Evolutionary conservation across 192 early-diverging fungal genomes (phyloP).

Genomic region (Rhizoclosmatium sp.): DNA sequence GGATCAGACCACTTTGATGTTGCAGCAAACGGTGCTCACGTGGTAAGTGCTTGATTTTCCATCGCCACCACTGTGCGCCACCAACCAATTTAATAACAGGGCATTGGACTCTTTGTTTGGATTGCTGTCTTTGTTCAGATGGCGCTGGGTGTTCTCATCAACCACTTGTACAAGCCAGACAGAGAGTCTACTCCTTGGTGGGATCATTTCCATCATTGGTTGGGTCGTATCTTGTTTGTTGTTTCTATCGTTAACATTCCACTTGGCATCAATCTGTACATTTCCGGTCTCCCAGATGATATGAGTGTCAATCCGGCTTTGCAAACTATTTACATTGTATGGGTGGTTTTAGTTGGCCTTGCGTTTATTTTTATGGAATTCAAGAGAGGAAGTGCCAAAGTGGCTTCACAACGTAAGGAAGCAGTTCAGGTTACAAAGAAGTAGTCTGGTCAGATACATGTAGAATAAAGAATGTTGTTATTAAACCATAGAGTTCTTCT

Average conservation of each 20-base stretch:
- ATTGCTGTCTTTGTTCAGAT: slow-evolving; percentile 2
- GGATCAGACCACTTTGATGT: slow-evolving; percentile 27
- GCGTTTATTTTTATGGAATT: too few relatives aligned
- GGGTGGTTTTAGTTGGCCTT: too few relatives aligned
- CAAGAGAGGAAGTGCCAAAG: too few relatives aligned
- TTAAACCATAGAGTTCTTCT: too few relatives aligned
- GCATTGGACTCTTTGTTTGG: slow-evolving; percentile 8
- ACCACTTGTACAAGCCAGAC: slow-evolving; percentile 4
- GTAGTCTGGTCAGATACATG: too few relatives aligned
- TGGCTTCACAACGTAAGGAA: too few relatives aligned
- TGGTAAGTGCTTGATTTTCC: not conserved
- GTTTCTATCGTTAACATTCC: slow-evolving; percentile 15
- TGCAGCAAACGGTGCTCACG: slow-evolving; percentile 21
- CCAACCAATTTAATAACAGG: not conserved
- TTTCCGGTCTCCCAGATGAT: too few relatives aligned
- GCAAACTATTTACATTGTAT: too few relatives aligned
- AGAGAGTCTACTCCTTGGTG: not conserved
- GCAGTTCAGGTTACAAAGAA: too few relatives aligned
- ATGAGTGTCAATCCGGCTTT: too few relatives aligned
- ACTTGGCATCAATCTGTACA: slow-evolving; percentile 27
- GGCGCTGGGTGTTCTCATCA: not conserved
- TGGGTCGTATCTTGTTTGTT: slow-evolving; percentile 17
- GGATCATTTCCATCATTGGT: slow-evolving; percentile 30
- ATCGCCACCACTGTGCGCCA: not conserved
- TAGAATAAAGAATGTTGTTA: too few relatives aligned